These are phyloP conservation scores for Phialocephala subalpina DNA, from an alignment of 2,329 filamentous ascomycete genomes.

Conservation along the genomic window DNA sequence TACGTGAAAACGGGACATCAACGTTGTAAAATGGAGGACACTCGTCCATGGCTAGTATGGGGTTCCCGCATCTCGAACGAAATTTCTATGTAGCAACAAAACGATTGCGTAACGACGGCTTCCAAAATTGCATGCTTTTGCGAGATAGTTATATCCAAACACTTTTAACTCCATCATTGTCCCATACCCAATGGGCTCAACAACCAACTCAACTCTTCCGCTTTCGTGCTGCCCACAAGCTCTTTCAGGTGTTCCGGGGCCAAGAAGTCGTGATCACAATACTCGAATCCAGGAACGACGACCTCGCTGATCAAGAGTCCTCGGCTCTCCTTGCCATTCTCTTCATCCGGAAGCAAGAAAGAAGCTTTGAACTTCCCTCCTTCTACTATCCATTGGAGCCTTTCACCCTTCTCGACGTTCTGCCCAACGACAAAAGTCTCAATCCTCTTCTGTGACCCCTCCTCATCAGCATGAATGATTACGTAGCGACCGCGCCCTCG, in stretches of 20 bases:
- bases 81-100: background rate
- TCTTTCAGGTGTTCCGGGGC: slow-evolving; percentile 55
- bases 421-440: slow-evolving; percentile 71
- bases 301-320: slow-evolving; percentile 72
- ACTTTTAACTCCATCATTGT: background rate
- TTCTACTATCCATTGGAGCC: slow-evolving; percentile 73
- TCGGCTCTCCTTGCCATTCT: slow-evolving; percentile 45
- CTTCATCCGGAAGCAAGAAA: slow-evolving; percentile 60
- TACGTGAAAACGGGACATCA: background rate
- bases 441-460: slow-evolving; percentile 52
- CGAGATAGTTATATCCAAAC: background rate
- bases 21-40: background rate
- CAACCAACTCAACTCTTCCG: slow-evolving; percentile 56
- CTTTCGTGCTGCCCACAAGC: slow-evolving; percentile 60
- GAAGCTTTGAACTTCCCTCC: slow-evolving; percentile 73
- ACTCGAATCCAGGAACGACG: slow-evolving; percentile 74
- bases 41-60: background rate
- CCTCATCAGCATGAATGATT: slow-evolving; percentile 65
- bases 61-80: background rate
- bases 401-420: slow-evolving; percentile 65
- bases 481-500: slow-evolving; percentile 70
- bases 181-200: slow-evolving; percentile 45
- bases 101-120: background rate
- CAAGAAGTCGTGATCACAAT: slow-evolving; percentile 72
- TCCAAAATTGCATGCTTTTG: background rate